Percentiles rank a stretch among this genome's conserved stretches.
Conservation (phyloP, 1,139 yeast genomes). For the Keqinozyma sinolaborantium region DNA sequence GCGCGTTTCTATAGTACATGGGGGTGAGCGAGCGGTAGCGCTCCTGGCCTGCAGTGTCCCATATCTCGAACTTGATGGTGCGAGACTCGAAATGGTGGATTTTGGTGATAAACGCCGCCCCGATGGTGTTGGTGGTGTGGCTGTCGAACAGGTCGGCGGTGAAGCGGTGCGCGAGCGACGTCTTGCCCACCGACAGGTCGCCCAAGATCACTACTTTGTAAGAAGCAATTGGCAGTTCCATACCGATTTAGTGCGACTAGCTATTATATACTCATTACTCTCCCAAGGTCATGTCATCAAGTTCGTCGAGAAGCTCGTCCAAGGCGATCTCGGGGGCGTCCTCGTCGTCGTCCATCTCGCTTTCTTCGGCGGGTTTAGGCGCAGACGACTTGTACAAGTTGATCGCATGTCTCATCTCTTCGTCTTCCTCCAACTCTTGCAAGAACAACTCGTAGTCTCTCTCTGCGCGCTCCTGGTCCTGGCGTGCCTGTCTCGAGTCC, state of each 20-base stretch:
- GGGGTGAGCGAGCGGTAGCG: constrained; percentile 46
- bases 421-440: constrained; percentile 96
- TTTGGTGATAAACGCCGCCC: constrained; percentile 48
- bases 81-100: constrained; percentile 15
- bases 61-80: constrained; percentile 37
- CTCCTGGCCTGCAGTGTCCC: constrained; percentile 57
- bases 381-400: constrained; percentile 73
- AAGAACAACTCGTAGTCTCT: constrained; percentile 93
- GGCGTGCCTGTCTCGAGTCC: constrained; percentile 77
- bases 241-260: background rate
- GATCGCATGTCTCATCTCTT: constrained; percentile 87
- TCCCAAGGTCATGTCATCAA: constrained; percentile 87
- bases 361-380: constrained; percentile 32
- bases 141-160: constrained; percentile 33
- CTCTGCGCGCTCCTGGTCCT: constrained; percentile 89
- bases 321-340: constrained; percentile 60
- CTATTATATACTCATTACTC: constrained; percentile 15
- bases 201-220: constrained; percentile 43
- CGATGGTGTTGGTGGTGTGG: constrained; percentile 43
- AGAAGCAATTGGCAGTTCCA: constrained; percentile 7
- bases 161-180: constrained; percentile 43
- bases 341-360: constrained; percentile 38
- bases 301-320: constrained; percentile 84
- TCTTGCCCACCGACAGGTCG: constrained; percentile 47
- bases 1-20: constrained; percentile 47